Percentiles rank a stretch among this genome's conserved stretches.
phyloP scores from a whole-genome alignment of 148 eudicot species.

The Chenopodium formosanum region DNA sequence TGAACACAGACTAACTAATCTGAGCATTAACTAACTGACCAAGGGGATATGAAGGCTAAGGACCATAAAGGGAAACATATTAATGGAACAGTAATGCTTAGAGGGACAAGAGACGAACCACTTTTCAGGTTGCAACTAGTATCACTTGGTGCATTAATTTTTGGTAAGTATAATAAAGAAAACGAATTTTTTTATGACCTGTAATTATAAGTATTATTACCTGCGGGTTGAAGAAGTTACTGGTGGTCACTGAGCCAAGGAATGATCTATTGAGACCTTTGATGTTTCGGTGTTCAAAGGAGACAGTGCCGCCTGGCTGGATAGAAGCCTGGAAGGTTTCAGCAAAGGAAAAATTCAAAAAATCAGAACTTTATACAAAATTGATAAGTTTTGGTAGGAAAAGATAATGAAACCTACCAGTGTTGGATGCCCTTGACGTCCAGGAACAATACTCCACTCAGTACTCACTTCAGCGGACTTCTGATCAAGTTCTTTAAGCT shows the following conservation, averaged over 20 bases:
- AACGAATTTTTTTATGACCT: neutral
- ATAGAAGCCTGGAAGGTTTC: slow-evolving; percentile 69
- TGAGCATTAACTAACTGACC: neutral
- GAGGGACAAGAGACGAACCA: neutral
- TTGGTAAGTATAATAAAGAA: neutral
- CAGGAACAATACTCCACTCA: slow-evolving; percentile 97
- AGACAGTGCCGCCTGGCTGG: slow-evolving; percentile 93
- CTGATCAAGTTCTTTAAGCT: slow-evolving; percentile 91
- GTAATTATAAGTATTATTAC: slow-evolving; percentile 32
- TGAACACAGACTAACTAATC: neutral
- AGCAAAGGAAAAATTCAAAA: neutral
- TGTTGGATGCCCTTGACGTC: slow-evolving; percentile 89
- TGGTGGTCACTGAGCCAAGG: slow-evolving; percentile 88
- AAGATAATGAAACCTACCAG: slow-evolving; percentile 50
- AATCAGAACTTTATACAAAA: neutral
- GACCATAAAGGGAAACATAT: too few relatives aligned
- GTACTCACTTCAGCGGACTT: slow-evolving; percentile 95
- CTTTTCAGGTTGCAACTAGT: neutral
- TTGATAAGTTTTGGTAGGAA: slow-evolving; percentile 2
- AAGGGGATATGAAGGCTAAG: neutral
- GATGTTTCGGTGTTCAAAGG: slow-evolving; percentile 91
- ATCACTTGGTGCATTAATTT: neutral
- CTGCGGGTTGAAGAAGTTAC: slow-evolving; percentile 96
- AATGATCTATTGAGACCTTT: slow-evolving; percentile 84
- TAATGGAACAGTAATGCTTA: neutral